Conservation (phyloP, 352 stramenopile species). For the Phytophthora pluvialis region DNA sequence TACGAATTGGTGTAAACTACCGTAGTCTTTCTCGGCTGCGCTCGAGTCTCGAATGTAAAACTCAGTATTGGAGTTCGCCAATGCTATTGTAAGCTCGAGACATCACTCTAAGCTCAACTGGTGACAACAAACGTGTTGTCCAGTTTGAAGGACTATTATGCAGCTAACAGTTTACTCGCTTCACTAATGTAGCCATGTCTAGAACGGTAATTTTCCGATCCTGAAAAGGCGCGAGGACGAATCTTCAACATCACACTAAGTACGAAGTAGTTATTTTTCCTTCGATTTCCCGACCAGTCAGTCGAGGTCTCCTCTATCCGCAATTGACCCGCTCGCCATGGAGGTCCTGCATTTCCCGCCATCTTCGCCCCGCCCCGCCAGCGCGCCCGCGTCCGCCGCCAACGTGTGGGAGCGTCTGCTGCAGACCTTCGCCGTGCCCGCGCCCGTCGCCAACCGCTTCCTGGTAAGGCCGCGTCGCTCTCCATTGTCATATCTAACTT, state of each 20-base stretch:
- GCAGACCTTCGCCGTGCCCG: conserved; percentile 47
- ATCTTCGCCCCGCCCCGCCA: conserved; percentile 9
- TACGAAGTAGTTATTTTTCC: conserved; percentile 9
- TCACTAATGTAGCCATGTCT: conserved; percentile 5
- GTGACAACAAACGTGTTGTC: no score
- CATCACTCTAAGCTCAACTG: no score
- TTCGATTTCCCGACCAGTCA: conserved; percentile 27
- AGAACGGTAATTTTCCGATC: neutral
- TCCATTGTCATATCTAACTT: neutral
- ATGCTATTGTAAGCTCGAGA: no score
- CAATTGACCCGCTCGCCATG: conserved; percentile 12
- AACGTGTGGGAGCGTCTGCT: conserved; percentile 65
- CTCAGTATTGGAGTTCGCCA: no score
- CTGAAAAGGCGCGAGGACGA: conserved; percentile 17
- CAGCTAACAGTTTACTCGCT: no score
- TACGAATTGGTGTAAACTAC: no score
- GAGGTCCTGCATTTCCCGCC: conserved; percentile 27
- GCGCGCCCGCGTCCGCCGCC: neutral
- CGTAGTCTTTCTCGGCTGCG: no score
- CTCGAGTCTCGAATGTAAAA: no score
- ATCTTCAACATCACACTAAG: conserved; percentile 21
- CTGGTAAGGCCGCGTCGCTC: conserved; percentile 35
- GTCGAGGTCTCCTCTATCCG: conserved; percentile 11
- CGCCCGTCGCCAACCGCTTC: conserved; percentile 42
- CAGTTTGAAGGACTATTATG: no score